Evolutionary conservation across 805 yeast species (phyloP).

Genomic region (Martiniozyma abietophila): DNA sequence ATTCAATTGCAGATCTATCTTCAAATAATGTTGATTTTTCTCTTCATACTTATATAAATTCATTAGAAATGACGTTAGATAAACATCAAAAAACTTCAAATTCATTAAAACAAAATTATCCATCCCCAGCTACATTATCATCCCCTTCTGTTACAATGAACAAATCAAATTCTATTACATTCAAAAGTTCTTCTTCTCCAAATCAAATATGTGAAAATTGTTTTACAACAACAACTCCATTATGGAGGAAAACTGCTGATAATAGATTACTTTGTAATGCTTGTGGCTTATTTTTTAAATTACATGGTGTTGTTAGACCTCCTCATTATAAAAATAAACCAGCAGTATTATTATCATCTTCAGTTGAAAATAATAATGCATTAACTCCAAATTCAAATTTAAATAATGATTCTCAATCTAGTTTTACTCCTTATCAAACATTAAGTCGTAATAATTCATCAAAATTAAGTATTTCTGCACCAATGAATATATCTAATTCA

Average conservation of each 20-base stretch:
- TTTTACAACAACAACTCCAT: constrained; percentile 83
- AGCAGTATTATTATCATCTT: background rate
- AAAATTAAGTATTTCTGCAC: too few relatives aligned
- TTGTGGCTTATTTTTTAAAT: constrained; percentile 79
- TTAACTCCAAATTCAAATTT: too few relatives aligned
- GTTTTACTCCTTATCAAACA: too few relatives aligned
- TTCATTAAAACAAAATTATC: constrained; percentile 5
- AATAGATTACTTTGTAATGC: constrained; percentile 87
- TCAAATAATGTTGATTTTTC: too few relatives aligned
- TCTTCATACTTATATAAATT: too few relatives aligned
- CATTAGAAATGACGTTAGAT: constrained; percentile 19
- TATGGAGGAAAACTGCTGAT: constrained; percentile 80
- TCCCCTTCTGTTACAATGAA: constrained; percentile 10
- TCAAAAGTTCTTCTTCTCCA: constrained; percentile 10
- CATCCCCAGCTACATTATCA: constrained; percentile 12
- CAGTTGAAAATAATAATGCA: too few relatives aligned
- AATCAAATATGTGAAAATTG: constrained; percentile 68
- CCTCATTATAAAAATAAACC: constrained; percentile 3
- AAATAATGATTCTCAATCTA: too few relatives aligned
- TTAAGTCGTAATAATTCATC: too few relatives aligned
- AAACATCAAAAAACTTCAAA: constrained; percentile 15
- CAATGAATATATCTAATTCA: too few relatives aligned
- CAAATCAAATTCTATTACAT: constrained; percentile 3
- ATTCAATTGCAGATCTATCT: too few relatives aligned
- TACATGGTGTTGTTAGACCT: constrained; percentile 55